Base-by-base conservation (phyloP, 2,329 filamentous ascomycete genomes). In the Trichoderma afroharzianum region DNA sequence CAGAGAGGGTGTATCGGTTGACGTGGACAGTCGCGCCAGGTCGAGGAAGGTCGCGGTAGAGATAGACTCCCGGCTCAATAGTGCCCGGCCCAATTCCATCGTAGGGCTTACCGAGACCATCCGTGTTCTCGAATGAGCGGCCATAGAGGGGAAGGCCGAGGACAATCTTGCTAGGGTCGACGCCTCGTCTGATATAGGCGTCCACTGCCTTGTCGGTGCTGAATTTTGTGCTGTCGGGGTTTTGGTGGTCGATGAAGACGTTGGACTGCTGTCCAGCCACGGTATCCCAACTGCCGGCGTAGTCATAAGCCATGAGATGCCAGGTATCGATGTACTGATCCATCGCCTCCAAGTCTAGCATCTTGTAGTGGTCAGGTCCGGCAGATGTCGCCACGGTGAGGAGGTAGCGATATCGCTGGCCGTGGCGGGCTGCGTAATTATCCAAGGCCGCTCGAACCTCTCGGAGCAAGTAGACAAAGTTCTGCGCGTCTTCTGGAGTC, bases 91-190 rank as follows among this genome's bases (percentile, higher is more conserved):
- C 93, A 15, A 91, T 82, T 12, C 92, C 91, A 6, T 77, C 83
- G 81, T 87, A 96, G 0, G 86, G 77, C 74, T 85, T 82, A 1
- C 93, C 93, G 0, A 91, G 85, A 0, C 93, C 93, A 6, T 85
- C 80, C 0, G 93, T 95, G 58, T 87, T 83, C 64, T 86, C 83
- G 77, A 96, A 96, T 0, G 90, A 86, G n/a, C 93, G 90, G 1
- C 93, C 93, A 78, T 95, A 96, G 1, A 96, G 84, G 0, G 93
- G 92, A 82, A 95, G 87, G 1, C 93, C 93, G 36, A 96, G 81
- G 7, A 93, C 86, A 64, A 97, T 88, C 81, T 95, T 95, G 63
- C 82, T 78, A 0, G 88, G 74, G 0, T 85, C 76, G 9, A 96
- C 85, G 9, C 89, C 90, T 14, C 85, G 82, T 4, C 82, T 77